Conservation (phyloP, 75 land plant genomes). For the Selaginella tamariscina region DNA sequence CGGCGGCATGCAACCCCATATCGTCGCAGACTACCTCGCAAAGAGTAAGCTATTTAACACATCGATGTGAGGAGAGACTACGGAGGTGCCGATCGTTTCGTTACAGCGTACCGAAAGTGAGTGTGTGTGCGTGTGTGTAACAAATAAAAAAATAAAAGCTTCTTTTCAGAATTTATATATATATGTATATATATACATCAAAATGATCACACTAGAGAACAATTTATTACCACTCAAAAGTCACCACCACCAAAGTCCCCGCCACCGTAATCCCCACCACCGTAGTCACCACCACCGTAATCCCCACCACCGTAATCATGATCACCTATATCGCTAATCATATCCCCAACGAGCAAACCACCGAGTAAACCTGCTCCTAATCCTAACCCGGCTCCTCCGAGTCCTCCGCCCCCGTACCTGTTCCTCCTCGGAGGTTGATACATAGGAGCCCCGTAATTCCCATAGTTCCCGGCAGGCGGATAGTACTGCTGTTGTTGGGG, state of each 20-base stretch:
- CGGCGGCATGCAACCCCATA: too few relatives aligned
- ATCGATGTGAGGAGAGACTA: too few relatives aligned
- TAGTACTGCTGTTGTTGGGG: slow-evolving; percentile 10
- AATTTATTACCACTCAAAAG: neutral
- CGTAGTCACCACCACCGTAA: slow-evolving; percentile 4
- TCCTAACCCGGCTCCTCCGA: slow-evolving; percentile 22
- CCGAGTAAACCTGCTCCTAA: slow-evolving; percentile 23
- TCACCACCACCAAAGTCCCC: slow-evolving; percentile 19
- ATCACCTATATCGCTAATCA: slow-evolving; percentile 12
- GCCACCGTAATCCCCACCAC: slow-evolving; percentile 24
- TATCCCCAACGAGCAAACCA: slow-evolving; percentile 34
- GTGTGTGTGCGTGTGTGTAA: too few relatives aligned
- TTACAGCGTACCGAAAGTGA: too few relatives aligned
- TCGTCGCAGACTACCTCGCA: too few relatives aligned
- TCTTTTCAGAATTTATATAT: too few relatives aligned
- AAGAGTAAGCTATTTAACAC: too few relatives aligned
- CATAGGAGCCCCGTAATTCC: neutral
- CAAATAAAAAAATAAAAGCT: too few relatives aligned
- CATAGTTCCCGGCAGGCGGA: neutral
- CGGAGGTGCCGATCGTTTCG: too few relatives aligned
- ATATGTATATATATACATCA: too few relatives aligned
- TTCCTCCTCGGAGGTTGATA: slow-evolving; percentile 15
- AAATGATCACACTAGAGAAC: too few relatives aligned
- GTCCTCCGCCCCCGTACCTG: slow-evolving; percentile 27
- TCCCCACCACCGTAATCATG: slow-evolving; percentile 14